Conservation (phyloP, 768 basidiomycete genomes). For the Leccinum incarnatum region DNA sequence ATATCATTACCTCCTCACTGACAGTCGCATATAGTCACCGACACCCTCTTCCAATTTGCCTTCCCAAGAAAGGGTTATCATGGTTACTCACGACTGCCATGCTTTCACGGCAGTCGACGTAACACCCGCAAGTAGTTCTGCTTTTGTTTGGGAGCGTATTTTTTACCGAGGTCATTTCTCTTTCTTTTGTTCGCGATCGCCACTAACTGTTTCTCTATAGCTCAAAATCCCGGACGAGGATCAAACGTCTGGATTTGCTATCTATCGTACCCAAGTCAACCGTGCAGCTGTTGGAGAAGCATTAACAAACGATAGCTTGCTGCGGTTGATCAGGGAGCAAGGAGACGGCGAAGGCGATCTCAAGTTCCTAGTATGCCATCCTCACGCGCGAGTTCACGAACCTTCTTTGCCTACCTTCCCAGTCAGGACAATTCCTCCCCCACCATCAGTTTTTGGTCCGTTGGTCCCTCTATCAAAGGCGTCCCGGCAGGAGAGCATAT, state of each 20-base stretch:
- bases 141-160: constrained; percentile 75
- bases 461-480: constrained; percentile 46
- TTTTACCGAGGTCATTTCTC: constrained; percentile 62
- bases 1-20: constrained; percentile 11
- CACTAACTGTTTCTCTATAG: constrained; percentile 36
- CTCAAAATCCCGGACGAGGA: constrained; percentile 84
- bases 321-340: constrained; percentile 64
- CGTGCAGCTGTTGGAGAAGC: constrained; percentile 72
- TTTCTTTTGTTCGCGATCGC: neutral
- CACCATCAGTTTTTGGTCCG: constrained; percentile 47
- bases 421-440: constrained; percentile 47
- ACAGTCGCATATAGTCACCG: constrained; percentile 25
- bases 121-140: constrained; percentile 58
- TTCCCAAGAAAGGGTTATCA: constrained; percentile 42
- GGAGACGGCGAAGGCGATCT: constrained; percentile 80
- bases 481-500: constrained; percentile 67
- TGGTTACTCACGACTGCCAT: constrained; percentile 78
- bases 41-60: constrained; percentile 30
- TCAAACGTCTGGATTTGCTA: constrained; percentile 60
- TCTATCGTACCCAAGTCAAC: constrained; percentile 88
- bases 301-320: constrained; percentile 65
- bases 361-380: constrained; percentile 78
- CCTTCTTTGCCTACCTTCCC: constrained; percentile 38
- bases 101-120: constrained; percentile 72
- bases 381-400: constrained; percentile 60